Evolutionary conservation across 768 basidiomycete species (phyloP), one percentile per base, ranked within the genome.

Genomic region (Leccinum truebloodii): DNA sequence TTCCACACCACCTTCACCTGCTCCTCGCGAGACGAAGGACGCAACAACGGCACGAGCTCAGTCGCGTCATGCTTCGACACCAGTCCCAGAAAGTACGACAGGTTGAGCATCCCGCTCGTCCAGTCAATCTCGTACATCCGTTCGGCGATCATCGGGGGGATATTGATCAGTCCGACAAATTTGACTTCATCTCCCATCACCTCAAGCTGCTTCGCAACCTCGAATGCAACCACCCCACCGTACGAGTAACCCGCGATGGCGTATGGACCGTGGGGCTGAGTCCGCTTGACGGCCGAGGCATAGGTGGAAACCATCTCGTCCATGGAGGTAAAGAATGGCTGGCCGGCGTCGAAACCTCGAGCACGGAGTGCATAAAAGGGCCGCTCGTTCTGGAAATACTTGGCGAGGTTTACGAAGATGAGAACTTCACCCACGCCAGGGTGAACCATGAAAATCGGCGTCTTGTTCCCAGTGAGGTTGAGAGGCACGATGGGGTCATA

Each of bases 361-460:
- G 52, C 52, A 20, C 52, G 52, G 52, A 52, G 26, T 34, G 52
- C 30, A 52, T 52, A 52, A 30, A 52, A 52, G 30, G 52, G 52
- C 10, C 52, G 28, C 32, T 52, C 52, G n/a, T 52, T 52, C 18
- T 34, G 52, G 32, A 52, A 52, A 16, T 52, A 52, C n/a, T 52
- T 52, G 30, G 52, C 52, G 6, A 52, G 52, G 52, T 52, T 52
- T 30, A 52, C 30, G 16, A 52, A 52, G n/a, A 52, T 52, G 30
- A 52, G 52, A n/a, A 52, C 52, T 52, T 52, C 52, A 34, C 52
- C 52, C n/a, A 52, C 52, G 16, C 52, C 52, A n/a, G 52, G 52
- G 32, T 52, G 52, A 52, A 52, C 52, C 52, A 52, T 52, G 52
- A 52, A 52, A 18, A 52, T 30, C 4, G 52, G 52, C 9, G 52